Percentiles rank a stretch among this genome's conserved stretches.
phyloP scores from a whole-genome alignment of 371 early-diverging fungal genomes.

The Basidiobolus meristosporus region DNA sequence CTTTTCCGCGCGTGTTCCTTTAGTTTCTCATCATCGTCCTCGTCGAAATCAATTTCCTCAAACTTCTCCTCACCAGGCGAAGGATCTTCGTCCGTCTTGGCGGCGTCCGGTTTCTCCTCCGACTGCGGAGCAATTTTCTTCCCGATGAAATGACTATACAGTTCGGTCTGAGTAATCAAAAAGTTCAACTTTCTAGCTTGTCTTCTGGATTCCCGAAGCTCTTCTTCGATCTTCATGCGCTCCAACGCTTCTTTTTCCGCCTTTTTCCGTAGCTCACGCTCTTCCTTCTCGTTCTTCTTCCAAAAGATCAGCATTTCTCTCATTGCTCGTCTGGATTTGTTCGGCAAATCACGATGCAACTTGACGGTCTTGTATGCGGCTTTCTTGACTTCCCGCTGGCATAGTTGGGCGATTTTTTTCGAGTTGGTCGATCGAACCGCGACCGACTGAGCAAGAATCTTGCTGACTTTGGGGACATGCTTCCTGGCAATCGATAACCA shows the following conservation, averaged over 20 bases:
- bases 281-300: conserved; percentile 80
- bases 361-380: conserved; percentile 12
- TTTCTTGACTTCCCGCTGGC: conserved; percentile 29
- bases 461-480: neutral
- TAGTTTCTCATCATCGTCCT: conserved; percentile 47
- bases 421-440: neutral
- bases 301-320: conserved; percentile 62
- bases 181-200: conserved; percentile 93
- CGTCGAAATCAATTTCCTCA: conserved; percentile 57
- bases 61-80: conserved; percentile 3
- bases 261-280: conserved; percentile 72
- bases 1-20: conserved; percentile 46
- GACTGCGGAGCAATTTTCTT: conserved; percentile 36
- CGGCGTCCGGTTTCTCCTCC: conserved; percentile 7
- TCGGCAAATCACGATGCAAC: conserved; percentile 8
- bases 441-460: neutral
- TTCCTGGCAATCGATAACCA: neutral
- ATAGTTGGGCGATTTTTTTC: conserved; percentile 24
- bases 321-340: conserved; percentile 8
- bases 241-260: conserved; percentile 84
- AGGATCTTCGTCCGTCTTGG: conserved; percentile 6
- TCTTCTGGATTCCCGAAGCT: conserved; percentile 70
- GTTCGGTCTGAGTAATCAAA: conserved; percentile 90
- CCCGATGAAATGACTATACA: conserved; percentile 92
- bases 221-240: conserved; percentile 64